Evolutionary conservation across 441 rosid species (phyloP).

Genomic region (Populus hybrid): DNA sequence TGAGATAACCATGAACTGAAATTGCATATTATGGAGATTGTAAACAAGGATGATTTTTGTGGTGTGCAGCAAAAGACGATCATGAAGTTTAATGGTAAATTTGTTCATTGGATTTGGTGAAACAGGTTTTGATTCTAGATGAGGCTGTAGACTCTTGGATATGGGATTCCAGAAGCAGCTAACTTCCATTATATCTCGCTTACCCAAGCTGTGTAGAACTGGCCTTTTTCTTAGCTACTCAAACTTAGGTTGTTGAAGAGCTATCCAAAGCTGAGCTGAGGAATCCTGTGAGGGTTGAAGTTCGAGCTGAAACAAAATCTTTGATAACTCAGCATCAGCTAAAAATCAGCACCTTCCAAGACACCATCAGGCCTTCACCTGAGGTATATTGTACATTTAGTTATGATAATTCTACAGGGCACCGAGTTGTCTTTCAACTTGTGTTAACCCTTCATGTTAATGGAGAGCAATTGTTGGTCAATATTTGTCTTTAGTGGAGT

Average conservation of each 20-base stretch:
- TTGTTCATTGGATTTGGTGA: conserved; percentile 12
- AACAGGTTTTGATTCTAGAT: conserved; percentile 80
- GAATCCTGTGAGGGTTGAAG: conserved; percentile 89
- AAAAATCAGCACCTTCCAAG: conserved; percentile 49
- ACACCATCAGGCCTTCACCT: conserved; percentile 81
- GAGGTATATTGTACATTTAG: conserved; percentile 42
- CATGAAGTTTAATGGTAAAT: not conserved
- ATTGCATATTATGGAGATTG: not conserved
- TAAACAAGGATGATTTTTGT: not conserved
- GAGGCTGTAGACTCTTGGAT: conserved; percentile 93
- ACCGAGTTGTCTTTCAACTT: too few species aligned
- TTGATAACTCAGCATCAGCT: conserved; percentile 28
- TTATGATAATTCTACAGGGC: not conserved
- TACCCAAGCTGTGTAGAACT: conserved; percentile 93
- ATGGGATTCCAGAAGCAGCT: conserved; percentile 94
- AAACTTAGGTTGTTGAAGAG: conserved; percentile 90
- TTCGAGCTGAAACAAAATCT: conserved; percentile 58
- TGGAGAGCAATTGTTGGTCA: not conserved
- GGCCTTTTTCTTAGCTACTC: conserved; percentile 96
- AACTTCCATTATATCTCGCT: conserved; percentile 60
- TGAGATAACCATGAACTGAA: not conserved
- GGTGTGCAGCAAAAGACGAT: not conserved
- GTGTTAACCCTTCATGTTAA: too few species aligned
- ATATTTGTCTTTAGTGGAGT: not conserved
- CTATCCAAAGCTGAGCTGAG: conserved; percentile 87